These are phyloP conservation scores for Cytospora chrysosperma DNA, from an alignment of 2,329 filamentous ascomycete species.

Conservation along the genomic window DNA sequence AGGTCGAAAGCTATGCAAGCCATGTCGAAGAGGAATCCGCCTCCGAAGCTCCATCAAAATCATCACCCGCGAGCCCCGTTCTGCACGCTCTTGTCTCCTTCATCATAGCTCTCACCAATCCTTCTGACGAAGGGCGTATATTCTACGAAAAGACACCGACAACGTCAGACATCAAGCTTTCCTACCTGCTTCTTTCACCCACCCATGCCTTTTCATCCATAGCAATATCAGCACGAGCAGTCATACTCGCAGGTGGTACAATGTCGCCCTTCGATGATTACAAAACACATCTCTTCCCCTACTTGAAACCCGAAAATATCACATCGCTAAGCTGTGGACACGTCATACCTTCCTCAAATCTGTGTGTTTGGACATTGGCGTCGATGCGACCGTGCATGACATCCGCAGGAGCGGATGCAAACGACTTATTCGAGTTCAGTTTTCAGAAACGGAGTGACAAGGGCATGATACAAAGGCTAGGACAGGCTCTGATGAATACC, in stretches of 20 bases:
- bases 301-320: slow-evolving; percentile 61
- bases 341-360: slow-evolving; percentile 80
- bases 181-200: slow-evolving; percentile 87
- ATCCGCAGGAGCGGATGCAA: slow-evolving; percentile 37
- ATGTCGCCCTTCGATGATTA: slow-evolving; percentile 98
- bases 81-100: slow-evolving; percentile 60
- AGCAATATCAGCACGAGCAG: slow-evolving; percentile 77
- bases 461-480: slow-evolving; percentile 71
- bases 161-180: slow-evolving; percentile 58
- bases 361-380: slow-evolving; percentile 74
- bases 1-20: slow-evolving; percentile 84
- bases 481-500: slow-evolving; percentile 68
- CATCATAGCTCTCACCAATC: slow-evolving; percentile 80
- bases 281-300: slow-evolving; percentile 79
- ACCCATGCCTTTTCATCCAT: slow-evolving; percentile 89
- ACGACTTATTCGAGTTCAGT: slow-evolving; percentile 72
- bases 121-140: slow-evolving; percentile 68
- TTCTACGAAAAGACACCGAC: slow-evolving; percentile 54
- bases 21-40: slow-evolving; percentile 52
- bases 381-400: slow-evolving; percentile 36
- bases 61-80: slow-evolving; percentile 56
- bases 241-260: slow-evolving; percentile 90
- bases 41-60: slow-evolving; percentile 48
- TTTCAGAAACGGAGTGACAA: slow-evolving; percentile 73
- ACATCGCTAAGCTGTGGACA: slow-evolving; percentile 89